Evolutionary conservation across 192 early-diverging fungal genomes (phyloP).

Genomic region (Coemansia aciculifera): DNA sequence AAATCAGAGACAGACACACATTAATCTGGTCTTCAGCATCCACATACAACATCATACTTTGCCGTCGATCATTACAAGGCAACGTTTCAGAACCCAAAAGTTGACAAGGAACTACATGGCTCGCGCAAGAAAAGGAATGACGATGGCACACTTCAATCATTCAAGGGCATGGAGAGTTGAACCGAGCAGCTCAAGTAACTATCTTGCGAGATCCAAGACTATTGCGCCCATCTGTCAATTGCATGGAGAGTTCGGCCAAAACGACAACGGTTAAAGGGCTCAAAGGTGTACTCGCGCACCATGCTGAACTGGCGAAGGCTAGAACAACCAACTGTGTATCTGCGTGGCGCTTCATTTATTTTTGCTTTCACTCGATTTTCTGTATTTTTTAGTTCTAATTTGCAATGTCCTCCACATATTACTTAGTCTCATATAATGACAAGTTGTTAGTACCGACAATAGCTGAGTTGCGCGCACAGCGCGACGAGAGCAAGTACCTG

Average conservation of each 20-base stretch:
- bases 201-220: not conserved
- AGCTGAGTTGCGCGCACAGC: slow-evolving; percentile 70
- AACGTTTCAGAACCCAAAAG: not conserved
- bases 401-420: slow-evolving; percentile 55
- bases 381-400: not conserved
- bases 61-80: not conserved
- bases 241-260: not conserved
- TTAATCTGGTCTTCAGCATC: too few species aligned
- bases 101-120: not conserved
- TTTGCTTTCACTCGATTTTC: not conserved
- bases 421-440: too few species aligned
- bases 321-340: too few species aligned
- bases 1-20: too few species aligned
- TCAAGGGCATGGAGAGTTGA: not conserved
- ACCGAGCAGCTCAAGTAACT: not conserved
- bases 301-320: not conserved
- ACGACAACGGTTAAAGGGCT: not conserved
- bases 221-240: not conserved
- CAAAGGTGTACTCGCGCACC: not conserved
- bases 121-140: not conserved
- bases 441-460: slow-evolving; percentile 92
- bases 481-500: slow-evolving; percentile 79
- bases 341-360: too few species aligned
- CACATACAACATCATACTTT: too few species aligned
- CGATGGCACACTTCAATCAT: not conserved